Evolutionary conservation across 768 basidiomycete genomes (phyloP).

Genomic region (Amanita molliuscula): DNA sequence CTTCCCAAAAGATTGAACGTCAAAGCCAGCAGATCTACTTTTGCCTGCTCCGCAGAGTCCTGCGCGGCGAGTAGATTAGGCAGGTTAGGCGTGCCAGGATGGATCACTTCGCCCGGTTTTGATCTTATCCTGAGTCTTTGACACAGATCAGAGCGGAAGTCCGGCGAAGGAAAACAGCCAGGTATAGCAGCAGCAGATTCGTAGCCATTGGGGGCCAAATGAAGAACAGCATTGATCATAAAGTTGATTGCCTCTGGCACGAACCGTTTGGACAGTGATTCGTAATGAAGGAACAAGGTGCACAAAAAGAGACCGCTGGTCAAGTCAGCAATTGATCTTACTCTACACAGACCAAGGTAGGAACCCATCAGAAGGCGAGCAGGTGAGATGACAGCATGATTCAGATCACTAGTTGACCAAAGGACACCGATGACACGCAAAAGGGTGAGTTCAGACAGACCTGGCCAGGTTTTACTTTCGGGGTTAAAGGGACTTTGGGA

Average conservation of each 20-base stretch:
- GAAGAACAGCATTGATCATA: conserved; percentile 54
- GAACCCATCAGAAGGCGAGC: conserved; percentile 83
- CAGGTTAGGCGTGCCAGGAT: conserved; percentile 37
- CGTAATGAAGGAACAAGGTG: conserved; percentile 78
- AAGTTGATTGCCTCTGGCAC: conserved; percentile 90
- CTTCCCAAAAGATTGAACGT: conserved; percentile 53
- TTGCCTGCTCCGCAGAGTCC: conserved; percentile 46
- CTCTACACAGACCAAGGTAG: conserved; percentile 77
- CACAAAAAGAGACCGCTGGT: conserved; percentile 84
- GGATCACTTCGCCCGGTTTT: conserved; percentile 29
- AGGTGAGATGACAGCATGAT: conserved; percentile 81
- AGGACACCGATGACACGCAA: conserved; percentile 70
- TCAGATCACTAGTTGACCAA: conserved; percentile 94
- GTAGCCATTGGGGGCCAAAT: conserved; percentile 61
- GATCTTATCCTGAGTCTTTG: conserved; percentile 26
- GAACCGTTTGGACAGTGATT: conserved; percentile 72
- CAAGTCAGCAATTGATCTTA: conserved; percentile 67
- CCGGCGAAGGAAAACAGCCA: conserved; percentile 62
- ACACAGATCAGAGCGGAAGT: conserved; percentile 46
- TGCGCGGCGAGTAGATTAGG: conserved; percentile 26
- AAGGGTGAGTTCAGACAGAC: conserved; percentile 69
- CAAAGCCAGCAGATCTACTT: conserved; percentile 60
- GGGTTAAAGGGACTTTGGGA: conserved; percentile 50
- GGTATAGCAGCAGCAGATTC: conserved; percentile 39
- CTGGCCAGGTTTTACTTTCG: conserved; percentile 81